Evolutionary conservation across 169 alveolate species (phyloP).

Genomic region (Plasmodium ovale): DNA sequence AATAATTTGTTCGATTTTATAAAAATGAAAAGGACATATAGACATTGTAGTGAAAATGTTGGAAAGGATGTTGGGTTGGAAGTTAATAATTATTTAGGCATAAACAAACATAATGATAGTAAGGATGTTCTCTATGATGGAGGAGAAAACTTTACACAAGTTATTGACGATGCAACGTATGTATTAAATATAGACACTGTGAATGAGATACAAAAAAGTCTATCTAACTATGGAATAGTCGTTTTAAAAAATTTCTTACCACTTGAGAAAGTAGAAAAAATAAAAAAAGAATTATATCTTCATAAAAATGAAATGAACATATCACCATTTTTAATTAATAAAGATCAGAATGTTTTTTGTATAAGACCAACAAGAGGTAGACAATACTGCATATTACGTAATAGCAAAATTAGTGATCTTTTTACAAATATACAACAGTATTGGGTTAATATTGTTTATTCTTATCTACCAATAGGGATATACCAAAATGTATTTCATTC

Average conservation of each 20-base stretch:
- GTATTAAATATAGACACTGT: conserved; percentile 59
- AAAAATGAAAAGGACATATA: conserved; percentile 35
- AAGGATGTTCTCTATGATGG: neutral
- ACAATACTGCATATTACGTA: conserved; percentile 61
- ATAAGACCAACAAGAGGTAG: conserved; percentile 72
- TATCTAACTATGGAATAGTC: conserved; percentile 52
- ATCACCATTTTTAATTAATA: conserved; percentile 35
- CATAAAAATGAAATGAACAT: conserved; percentile 37
- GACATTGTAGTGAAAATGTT: conserved; percentile 70
- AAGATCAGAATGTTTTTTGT: conserved; percentile 56
- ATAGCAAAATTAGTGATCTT: conserved; percentile 42
- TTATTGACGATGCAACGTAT: conserved; percentile 3
- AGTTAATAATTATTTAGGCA: conserved; percentile 35
- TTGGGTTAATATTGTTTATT: conserved; percentile 48
- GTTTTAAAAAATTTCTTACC: conserved; percentile 39
- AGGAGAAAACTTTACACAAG: too few relatives aligned
- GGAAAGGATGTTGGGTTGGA: conserved; percentile 62
- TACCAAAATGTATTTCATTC: conserved; percentile 17
- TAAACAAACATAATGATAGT: neutral
- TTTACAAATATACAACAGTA: conserved; percentile 58
- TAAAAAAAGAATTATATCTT: conserved; percentile 49
- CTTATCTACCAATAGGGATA: conserved; percentile 49
- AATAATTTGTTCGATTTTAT: conserved; percentile 66
- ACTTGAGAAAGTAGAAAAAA: conserved; percentile 31
- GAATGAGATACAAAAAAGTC: conserved; percentile 33